Evolutionary conservation across 148 eudicot genomes (phyloP).

Genomic region (Selenicereus undatus): DNA sequence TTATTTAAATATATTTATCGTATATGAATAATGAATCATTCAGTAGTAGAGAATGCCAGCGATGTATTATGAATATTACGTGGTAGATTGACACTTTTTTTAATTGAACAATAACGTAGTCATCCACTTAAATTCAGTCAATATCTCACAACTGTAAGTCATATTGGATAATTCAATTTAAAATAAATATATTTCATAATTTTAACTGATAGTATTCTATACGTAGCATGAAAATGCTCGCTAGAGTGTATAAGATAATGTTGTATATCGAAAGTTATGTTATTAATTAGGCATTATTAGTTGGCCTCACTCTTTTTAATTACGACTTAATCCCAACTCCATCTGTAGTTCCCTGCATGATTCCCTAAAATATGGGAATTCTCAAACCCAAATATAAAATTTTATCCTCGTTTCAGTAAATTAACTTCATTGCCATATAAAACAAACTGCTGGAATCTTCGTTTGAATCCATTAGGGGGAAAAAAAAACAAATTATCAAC

Average conservation of each 20-base stretch:
- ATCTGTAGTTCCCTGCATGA: background rate
- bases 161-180: too few relatives aligned
- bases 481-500: background rate
- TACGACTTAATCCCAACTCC: background rate
- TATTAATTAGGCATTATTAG: background rate
- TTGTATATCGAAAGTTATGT: too few relatives aligned
- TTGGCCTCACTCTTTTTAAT: background rate
- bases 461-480: background rate
- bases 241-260: background rate
- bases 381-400: background rate
- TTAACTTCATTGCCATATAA: background rate
- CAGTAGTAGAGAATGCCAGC: too few relatives aligned
- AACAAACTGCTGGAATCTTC: background rate
- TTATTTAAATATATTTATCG: too few relatives aligned
- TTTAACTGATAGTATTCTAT: too few relatives aligned
- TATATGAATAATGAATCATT: too few relatives aligned
- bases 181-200: too few relatives aligned
- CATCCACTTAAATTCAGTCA: too few relatives aligned
- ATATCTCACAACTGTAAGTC: too few relatives aligned
- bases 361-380: background rate
- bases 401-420: background rate
- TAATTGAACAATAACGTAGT: too few relatives aligned
- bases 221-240: background rate
- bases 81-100: too few relatives aligned
- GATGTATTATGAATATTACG: too few relatives aligned